A percentile compares a stretch with the other conserved stretches of the same genome.
phyloP scores from a whole-genome alignment of 192 early-diverging fungal species.

The Backusella tarrabulga region DNA sequence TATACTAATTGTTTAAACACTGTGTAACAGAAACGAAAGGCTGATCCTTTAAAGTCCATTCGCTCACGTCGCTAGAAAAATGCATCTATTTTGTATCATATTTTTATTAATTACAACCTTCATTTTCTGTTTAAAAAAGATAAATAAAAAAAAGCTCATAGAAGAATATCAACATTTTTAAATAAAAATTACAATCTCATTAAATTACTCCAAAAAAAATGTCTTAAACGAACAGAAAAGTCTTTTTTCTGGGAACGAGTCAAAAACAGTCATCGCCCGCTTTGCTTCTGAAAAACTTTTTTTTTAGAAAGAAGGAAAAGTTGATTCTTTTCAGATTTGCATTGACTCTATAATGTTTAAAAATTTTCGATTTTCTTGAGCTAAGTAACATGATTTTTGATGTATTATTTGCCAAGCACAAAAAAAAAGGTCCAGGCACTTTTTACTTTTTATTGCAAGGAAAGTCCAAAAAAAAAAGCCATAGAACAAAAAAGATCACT shows the following conservation, averaged over 20 bases:
- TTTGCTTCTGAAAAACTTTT: background rate
- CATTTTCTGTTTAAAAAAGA: background rate
- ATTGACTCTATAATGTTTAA: background rate
- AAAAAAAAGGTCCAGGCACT: background rate
- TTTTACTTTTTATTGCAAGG: background rate
- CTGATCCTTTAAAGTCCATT: conserved; percentile 28
- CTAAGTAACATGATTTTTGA: background rate
- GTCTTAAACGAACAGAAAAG: background rate
- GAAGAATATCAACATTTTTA: background rate
- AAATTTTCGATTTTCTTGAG: background rate
- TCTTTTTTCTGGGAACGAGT: background rate
- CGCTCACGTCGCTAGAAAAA: conserved; percentile 3
- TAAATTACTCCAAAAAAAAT: background rate
- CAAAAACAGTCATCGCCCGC: background rate
- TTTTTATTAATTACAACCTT: background rate
- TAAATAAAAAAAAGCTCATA: background rate
- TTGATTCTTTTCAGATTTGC: background rate
- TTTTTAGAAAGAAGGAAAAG: background rate
- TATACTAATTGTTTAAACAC: background rate
- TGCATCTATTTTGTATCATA: background rate
- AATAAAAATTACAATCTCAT: background rate
- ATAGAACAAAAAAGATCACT: background rate
- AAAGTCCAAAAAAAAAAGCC: background rate
- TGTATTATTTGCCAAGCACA: too few species aligned
- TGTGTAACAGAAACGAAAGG: conserved; percentile 23